Base-by-base conservation (phyloP, 371 early-diverging fungal genomes). In the Synchytrium microbalum region DNA sequence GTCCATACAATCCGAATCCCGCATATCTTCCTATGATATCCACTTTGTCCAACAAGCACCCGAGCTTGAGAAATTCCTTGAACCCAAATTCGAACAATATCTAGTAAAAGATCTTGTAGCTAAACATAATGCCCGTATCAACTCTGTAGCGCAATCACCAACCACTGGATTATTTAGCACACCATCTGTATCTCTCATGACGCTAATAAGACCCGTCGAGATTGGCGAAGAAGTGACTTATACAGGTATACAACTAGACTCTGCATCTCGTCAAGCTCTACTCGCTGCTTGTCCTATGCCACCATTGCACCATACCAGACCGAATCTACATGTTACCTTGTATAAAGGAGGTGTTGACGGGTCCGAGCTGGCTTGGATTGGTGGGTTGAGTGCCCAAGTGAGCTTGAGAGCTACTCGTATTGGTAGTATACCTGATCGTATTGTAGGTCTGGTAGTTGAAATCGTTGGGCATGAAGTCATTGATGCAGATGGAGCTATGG, bases 61-160 rank as follows among this genome's bases (percentile, higher is more conserved):
- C 16, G 29, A n/a, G 14, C 33, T 68, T 10, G 68, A 63, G 14
- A 61, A 64, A 59, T 56, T 56, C 27, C 69, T 75, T 54, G 67
- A 69, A 1, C 32, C 16, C 19, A 68, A 71, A 14, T 54, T 69
- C 16, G 79, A 79, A 60, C 30, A 46, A n/a, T 60, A 31, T 26
- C 67, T 79, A 23, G 79, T 77, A n/a, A 32, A 64, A 62, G 75
- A 75, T 3, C 59, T 79, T 14, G 67, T 79, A 14, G 67, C n/a
- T 16, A 52, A 53, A 30, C 69, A 70, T 55, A 79, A 79, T 66
- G 66, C 60, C 2, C 32, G 72, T 28, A 75, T 77, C 51, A 13
- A 60, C 8, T 63, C 67, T 0, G 71, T 72, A 19, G 31, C 28
- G 31, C 67, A 62, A 54, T 58, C 72, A 0, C 71, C 71, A 53